Base-by-base conservation (phyloP, 129 eudicot species). In the Flaveria trinervia region DNA sequence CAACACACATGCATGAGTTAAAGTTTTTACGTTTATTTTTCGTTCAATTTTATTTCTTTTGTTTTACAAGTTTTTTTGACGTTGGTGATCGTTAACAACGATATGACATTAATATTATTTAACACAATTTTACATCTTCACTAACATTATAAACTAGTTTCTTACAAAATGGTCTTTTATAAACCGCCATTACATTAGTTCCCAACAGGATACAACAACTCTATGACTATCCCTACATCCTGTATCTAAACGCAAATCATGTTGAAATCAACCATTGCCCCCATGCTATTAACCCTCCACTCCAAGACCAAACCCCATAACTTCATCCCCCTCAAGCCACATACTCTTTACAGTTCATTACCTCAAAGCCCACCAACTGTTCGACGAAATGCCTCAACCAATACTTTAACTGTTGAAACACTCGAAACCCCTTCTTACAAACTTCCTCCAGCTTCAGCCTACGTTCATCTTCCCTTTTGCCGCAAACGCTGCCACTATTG, bases 401-500 rank as follows among this genome's bases (percentile, higher is more conserved):
- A 65, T 13, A 17, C 44, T 79, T 33, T 74, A 62, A 44, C 80
- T 1, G 13, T 79, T 26, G 30, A 84, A 61, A 64, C 60, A 71
- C 87, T 76, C 51, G 50, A 84, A 61, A 69, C 65, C 72, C 88
- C 76, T 1, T 59, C 76, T 3, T 79, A 80, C 87, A 81, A 74
- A 13, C 86, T 82, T 59, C 93, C 96, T 54, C 96, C 98, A 30
- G 69, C 96, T 77, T 90, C 98, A 73, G 98, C 91, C 23, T 90
- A 93, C 81, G 55, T 93, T 60, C 98, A 93, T 80, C 98, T 93
- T 79, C 97, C 98, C 12, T 93, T 93, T 86, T 93, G 98, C 80
- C 90, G 98, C 36, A 90, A 91, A 75, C 98, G 98, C 82, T 90
- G 98, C 89, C 96, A 93, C 73, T 93, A 93, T 71, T 90, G 98